phyloP scores from a whole-genome alignment of 805 yeast species.

The Saccharomycopsis vini region DNA sequence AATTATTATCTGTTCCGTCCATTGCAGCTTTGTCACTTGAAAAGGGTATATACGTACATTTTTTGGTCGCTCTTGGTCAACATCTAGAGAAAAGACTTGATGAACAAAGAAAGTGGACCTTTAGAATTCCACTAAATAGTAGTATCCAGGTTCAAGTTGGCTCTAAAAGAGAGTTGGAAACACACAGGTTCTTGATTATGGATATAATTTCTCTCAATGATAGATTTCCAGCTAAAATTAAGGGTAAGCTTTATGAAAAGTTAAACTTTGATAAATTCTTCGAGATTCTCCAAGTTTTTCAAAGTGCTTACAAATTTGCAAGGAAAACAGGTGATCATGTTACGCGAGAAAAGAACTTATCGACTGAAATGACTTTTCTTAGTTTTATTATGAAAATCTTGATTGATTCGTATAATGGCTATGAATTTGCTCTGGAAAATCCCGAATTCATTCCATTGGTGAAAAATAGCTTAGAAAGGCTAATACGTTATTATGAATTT shows the following conservation, averaged over 20 bases:
- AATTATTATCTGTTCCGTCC: constrained; percentile 83
- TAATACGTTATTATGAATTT: no score
- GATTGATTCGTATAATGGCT: no score
- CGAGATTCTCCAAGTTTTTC: constrained; percentile 2
- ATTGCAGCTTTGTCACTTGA: constrained; percentile 26
- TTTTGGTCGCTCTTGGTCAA: neutral
- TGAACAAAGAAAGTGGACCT: neutral
- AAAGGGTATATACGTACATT: neutral
- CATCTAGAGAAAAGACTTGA: neutral
- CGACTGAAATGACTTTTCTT: no score
- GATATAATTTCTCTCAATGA: constrained; percentile 2
- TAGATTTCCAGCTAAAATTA: constrained; percentile 1
- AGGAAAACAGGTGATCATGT: constrained; percentile 16
- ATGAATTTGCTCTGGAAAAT: no score
- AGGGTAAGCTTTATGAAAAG: neutral
- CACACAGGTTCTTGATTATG: no score
- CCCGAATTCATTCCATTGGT: no score
- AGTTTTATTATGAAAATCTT: no score
- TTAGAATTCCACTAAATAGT: no score
- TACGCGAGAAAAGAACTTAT: no score
- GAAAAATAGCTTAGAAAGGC: no score
- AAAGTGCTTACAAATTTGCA: neutral
- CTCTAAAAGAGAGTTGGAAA: no score
- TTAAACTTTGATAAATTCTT: neutral
- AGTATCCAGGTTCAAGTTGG: no score